Conservation (phyloP, 306 rosid species). For the Castanea mollissima region DNA sequence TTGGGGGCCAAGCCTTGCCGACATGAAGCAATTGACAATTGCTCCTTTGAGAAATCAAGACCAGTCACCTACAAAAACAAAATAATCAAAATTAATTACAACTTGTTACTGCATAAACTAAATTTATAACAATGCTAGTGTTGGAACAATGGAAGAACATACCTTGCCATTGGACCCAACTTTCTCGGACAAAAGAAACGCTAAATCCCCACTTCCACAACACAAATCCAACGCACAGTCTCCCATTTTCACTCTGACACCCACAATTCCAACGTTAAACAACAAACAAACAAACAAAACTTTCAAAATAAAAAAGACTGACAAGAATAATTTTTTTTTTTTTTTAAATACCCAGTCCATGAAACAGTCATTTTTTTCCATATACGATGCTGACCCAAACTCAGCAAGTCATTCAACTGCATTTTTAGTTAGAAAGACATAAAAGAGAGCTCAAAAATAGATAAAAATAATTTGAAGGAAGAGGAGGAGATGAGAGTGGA, state of each 20-base stretch:
- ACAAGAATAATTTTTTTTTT: neutral
- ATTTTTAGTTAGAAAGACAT: neutral
- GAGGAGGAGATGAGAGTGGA: neutral
- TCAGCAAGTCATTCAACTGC: constrained; percentile 74
- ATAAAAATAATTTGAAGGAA: neutral
- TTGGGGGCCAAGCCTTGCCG: constrained; percentile 41
- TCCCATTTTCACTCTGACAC: constrained; percentile 63
- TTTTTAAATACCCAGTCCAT: constrained; percentile 63
- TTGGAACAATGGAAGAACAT: neutral
- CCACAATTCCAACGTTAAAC: constrained; percentile 16
- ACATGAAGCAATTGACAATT: constrained; percentile 57
- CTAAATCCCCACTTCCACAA: constrained; percentile 94
- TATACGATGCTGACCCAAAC: constrained; percentile 84
- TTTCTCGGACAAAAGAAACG: constrained; percentile 70
- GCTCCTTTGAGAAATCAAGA: constrained; percentile 64
- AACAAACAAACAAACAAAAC: neutral
- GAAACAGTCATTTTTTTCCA: constrained; percentile 95
- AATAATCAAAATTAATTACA: neutral
- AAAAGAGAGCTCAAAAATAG: neutral
- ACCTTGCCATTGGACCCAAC: constrained; percentile 67
- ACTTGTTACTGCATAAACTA: neutral
- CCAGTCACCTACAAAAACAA: constrained; percentile 62
- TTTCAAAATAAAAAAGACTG: neutral
- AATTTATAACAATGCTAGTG: neutral
- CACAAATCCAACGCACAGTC: constrained; percentile 79